Percentiles rank a stretch among this genome's conserved stretches.
These are phyloP conservation scores for Hypoxylon sp. DNA, from an alignment of 2,329 filamentous ascomycete species.

Conservation along the genomic window DNA sequence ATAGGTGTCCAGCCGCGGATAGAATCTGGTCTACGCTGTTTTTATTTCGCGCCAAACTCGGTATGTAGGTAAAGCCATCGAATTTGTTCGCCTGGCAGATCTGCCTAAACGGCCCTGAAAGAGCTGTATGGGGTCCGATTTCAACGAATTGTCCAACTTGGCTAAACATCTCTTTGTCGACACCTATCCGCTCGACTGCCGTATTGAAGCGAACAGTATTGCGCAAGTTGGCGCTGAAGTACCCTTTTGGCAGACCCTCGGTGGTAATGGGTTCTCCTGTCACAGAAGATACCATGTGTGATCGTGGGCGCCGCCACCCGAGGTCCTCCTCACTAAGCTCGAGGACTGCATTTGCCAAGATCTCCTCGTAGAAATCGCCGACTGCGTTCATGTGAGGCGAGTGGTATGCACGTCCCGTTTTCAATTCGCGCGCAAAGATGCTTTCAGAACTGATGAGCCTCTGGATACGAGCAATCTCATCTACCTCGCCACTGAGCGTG, in stretches of 20 bases:
- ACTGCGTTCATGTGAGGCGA: conserved; percentile 1
- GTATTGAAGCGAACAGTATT: conserved; percentile 52
- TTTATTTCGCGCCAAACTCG: conserved; percentile 44
- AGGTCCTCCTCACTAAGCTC: conserved; percentile 2
- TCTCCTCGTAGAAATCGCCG: neutral
- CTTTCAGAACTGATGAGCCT: conserved; percentile 57
- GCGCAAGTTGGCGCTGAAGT: conserved; percentile 50
- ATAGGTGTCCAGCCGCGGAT: conserved; percentile 45
- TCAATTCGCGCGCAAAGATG: conserved; percentile 62
- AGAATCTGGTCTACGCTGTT: conserved; percentile 44
- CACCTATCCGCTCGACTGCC: conserved; percentile 48
- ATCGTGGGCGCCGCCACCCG: neutral
- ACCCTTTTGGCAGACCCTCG: conserved; percentile 36
- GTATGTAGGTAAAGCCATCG: conserved; percentile 40
- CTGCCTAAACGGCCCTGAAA: conserved; percentile 55
- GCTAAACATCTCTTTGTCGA: neutral
- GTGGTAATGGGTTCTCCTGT: conserved; percentile 22
- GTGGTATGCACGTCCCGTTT: neutral
- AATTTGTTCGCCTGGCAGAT: conserved; percentile 41
- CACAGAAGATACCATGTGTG: conserved; percentile 32
- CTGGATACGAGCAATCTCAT: conserved; percentile 55
- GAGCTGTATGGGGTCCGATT: conserved; percentile 54
- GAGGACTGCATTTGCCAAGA: neutral
- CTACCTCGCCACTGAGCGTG: conserved; percentile 64
- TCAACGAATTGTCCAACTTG: conserved; percentile 45